A percentile compares a stretch with the other conserved stretches of the same genome.
phyloP scores from a whole-genome alignment of 2,329 filamentous ascomycete genomes.

The Decorospora gaudefroyi region DNA sequence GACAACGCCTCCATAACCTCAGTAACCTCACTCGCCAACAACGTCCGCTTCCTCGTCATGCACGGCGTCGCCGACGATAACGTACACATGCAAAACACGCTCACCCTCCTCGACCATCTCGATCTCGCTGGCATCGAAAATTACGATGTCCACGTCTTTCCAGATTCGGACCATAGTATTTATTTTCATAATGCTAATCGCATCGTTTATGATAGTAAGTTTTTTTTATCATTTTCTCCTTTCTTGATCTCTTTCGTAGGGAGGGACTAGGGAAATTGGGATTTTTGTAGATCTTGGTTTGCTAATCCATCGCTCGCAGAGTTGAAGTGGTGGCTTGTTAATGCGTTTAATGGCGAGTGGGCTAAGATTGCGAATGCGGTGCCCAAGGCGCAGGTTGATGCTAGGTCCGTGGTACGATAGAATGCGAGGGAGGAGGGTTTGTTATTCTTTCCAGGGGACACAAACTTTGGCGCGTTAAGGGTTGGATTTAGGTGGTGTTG shows the following conservation, averaged over 20 bases:
- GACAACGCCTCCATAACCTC: conserved; percentile 74
- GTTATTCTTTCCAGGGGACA: background rate
- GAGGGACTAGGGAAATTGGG: background rate
- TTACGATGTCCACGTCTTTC: conserved; percentile 96
- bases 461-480: no score
- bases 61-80: conserved; percentile 97
- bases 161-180: conserved; percentile 93
- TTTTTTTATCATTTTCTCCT: no score
- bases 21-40: conserved; percentile 70
- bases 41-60: conserved; percentile 90
- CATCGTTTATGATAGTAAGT: conserved; percentile 92
- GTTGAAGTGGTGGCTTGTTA: conserved; percentile 87
- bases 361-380: conserved; percentile 61
- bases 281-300: no score
- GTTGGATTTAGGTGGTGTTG: no score
- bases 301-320: no score
- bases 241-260: no score
- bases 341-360: conserved; percentile 98
- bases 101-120: conserved; percentile 83
- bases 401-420: conserved; percentile 21
- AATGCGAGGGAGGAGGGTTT: background rate
- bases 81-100: conserved; percentile 93
- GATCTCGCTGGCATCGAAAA: conserved; percentile 83
- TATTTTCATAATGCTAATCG: conserved; percentile 90
- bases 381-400: conserved; percentile 49